Base-by-base conservation (phyloP, 495 filamentous ascomycete species). In the Hyaloscypha bicolor region DNA sequence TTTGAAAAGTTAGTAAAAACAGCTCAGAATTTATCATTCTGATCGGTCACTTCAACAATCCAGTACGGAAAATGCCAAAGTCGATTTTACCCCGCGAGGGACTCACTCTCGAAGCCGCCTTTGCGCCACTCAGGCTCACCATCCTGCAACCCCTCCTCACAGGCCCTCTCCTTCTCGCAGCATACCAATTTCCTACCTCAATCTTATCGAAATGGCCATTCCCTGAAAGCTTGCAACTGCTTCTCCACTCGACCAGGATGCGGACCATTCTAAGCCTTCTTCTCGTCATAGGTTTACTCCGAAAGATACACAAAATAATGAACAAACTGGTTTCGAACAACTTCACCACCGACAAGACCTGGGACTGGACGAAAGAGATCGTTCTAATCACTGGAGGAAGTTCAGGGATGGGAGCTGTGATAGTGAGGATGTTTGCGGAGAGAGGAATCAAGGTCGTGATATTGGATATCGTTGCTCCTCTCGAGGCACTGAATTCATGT, bases 341-440 rank as follows among this genome's bases (percentile, higher is more conserved):
- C 22, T 53, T n/a, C 51, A 25, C 19, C 5, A 53, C 5, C 51
- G 51, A 53, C 51, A 53, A 53, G 51, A 61, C 31, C 4, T 90
- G 88, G 69, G 81, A 90, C 77, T 91, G 88, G 87, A 76, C 79
- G 37, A 81, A 81, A 64, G 90, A 91, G 76, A 79, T 91, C 16
- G 22, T 53, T n/a, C 51, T 76, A 3, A 65, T 71, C n/a, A 73
- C 75, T 14, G 74, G 70, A 53, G 67, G 67, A 51, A 62, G 55
- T 6, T 60, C 69, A 19, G 67, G 69, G 6, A 67, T 56, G 35
- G 57, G 90, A 9, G 82, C 78, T 22, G 75, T 80, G 11, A 76
- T 91, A 8, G 88, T 89, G 5, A 76, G 80, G 60, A 74, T 87
- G 16, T 78, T 91, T 32, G 80, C 81, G 3, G 79, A 87, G 66